Percentiles rank a stretch among this genome's conserved stretches.
These are phyloP conservation scores for Melanomma pulvis-pyrius DNA, from an alignment of 495 filamentous ascomycete genomes.

Conservation along the genomic window DNA sequence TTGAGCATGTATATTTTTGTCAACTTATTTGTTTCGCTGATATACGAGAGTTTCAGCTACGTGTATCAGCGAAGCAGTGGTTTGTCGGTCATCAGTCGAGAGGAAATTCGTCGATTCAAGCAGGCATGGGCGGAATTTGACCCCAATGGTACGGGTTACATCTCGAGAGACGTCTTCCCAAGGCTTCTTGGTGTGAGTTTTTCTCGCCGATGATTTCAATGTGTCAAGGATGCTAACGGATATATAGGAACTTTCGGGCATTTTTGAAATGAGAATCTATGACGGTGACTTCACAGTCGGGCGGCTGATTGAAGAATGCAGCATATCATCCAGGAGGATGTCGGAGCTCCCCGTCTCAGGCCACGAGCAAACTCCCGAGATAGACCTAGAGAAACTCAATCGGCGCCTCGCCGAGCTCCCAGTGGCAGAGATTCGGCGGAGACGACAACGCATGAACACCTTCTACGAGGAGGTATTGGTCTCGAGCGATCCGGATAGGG, in stretches of 20 bases:
- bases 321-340: conserved; percentile 49
- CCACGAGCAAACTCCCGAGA: conserved; percentile 33
- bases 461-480: conserved; percentile 98
- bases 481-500: conserved; percentile 81
- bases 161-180: conserved; percentile 89
- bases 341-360: conserved; percentile 58
- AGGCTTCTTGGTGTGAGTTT: conserved; percentile 74
- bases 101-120: conserved; percentile 95
- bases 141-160: conserved; percentile 86
- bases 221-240: conserved; percentile 8
- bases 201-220: neutral
- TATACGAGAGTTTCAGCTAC: conserved; percentile 99
- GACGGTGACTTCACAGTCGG: conserved; percentile 83
- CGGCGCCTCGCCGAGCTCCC: conserved; percentile 75
- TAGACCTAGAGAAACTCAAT: conserved; percentile 80
- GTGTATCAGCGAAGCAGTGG: conserved; percentile 95
- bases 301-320: conserved; percentile 80
- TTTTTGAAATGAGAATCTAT: conserved; percentile 98
- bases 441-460: conserved; percentile 77
- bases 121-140: conserved; percentile 97
- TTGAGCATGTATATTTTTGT: conserved; percentile 99
- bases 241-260: conserved; percentile 75
- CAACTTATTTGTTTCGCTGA: conserved; percentile 95
- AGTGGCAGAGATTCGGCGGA: conserved; percentile 67
- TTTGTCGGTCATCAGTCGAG: conserved; percentile 78